A percentile compares a stretch with the other conserved stretches of the same genome.
Evolutionary conservation across 2,329 filamentous ascomycete genomes (phyloP).

Genomic region (Metarhizium anisopliae): DNA sequence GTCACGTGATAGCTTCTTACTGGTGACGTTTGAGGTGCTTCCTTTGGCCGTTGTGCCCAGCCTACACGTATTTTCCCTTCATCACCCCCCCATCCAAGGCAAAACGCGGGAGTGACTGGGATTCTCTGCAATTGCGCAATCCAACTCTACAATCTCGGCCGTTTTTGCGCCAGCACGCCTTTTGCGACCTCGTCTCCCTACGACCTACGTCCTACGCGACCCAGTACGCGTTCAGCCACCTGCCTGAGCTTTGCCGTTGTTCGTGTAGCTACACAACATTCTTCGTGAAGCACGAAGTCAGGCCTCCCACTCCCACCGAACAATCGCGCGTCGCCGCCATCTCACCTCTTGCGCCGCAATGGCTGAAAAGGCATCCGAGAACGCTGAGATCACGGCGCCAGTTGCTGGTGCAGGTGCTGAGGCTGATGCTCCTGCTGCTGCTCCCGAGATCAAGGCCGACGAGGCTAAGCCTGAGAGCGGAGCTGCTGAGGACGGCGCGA

Average conservation of each 20-base stretch:
- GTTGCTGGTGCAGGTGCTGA: slow-evolving; percentile 21
- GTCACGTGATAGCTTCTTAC: slow-evolving; percentile 23
- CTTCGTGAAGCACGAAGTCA: not conserved
- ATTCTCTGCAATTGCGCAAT: slow-evolving; percentile 7
- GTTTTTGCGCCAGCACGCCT: slow-evolving; percentile 3
- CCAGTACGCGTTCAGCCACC: slow-evolving; percentile 12
- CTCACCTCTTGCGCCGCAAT: slow-evolving; percentile 18
- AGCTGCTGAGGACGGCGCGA: slow-evolving; percentile 18
- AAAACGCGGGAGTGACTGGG: slow-evolving; percentile 7
- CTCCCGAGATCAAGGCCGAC: slow-evolving; percentile 13
- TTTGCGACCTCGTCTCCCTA: slow-evolving; percentile 3
- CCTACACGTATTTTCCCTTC: slow-evolving; percentile 2
- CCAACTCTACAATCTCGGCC: slow-evolving; percentile 1
- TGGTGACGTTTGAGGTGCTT: slow-evolving; percentile 29
- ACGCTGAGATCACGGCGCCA: slow-evolving; percentile 25
- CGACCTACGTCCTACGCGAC: slow-evolving; percentile 9
- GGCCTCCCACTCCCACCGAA: not conserved
- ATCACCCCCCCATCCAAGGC: slow-evolving; percentile 4
- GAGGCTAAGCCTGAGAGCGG: slow-evolving; percentile 15
- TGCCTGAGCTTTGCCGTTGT: slow-evolving; percentile 6
- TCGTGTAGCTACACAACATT: not conserved
- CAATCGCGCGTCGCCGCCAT: slow-evolving; percentile 13
- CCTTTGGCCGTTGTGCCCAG: slow-evolving; percentile 21
- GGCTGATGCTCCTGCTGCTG: slow-evolving; percentile 15
- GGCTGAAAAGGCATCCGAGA: slow-evolving; percentile 29